phyloP scores from a whole-genome alignment of 2,329 filamentous ascomycete genomes.

The Curvularia lunata region DNA sequence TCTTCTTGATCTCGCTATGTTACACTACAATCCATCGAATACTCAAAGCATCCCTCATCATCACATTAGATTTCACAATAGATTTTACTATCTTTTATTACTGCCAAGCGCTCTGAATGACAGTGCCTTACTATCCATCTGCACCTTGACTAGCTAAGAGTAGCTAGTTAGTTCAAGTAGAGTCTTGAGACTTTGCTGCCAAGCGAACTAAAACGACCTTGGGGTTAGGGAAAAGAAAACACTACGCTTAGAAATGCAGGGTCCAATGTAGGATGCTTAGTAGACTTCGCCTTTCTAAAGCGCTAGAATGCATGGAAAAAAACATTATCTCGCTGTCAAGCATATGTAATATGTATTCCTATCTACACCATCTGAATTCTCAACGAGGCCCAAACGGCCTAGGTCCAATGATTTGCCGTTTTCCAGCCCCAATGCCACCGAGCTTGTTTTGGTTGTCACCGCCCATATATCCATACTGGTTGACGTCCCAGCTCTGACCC shows the following conservation, averaged over 20 bases:
- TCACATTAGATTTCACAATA: not conserved
- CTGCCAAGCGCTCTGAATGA: not conserved
- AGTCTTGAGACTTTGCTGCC: not conserved
- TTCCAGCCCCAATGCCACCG: slow-evolving; percentile 65
- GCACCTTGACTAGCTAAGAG: not conserved
- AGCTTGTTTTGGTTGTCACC: slow-evolving; percentile 74
- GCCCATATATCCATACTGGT: slow-evolving; percentile 77
- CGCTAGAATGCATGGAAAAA: not conserved
- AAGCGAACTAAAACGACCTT: not conserved
- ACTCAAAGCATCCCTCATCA: not conserved
- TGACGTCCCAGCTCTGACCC: slow-evolving; percentile 77
- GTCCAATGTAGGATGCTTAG: not conserved
- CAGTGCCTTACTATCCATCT: not conserved
- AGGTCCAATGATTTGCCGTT: slow-evolving; percentile 81
- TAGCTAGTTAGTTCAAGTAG: not conserved
- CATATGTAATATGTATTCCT: not conserved
- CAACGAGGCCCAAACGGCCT: slow-evolving; percentile 60
- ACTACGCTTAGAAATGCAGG: not conserved
- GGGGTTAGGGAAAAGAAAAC: not conserved
- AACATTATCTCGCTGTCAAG: not conserved
- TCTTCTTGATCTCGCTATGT: not conserved
- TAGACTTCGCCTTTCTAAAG: too few species aligned
- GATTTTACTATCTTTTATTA: not conserved
- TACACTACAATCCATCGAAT: not conserved
- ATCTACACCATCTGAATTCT: not conserved